phyloP scores from a whole-genome alignment of 495 filamentous ascomycete species.

The Penicillium paradoxum region DNA sequence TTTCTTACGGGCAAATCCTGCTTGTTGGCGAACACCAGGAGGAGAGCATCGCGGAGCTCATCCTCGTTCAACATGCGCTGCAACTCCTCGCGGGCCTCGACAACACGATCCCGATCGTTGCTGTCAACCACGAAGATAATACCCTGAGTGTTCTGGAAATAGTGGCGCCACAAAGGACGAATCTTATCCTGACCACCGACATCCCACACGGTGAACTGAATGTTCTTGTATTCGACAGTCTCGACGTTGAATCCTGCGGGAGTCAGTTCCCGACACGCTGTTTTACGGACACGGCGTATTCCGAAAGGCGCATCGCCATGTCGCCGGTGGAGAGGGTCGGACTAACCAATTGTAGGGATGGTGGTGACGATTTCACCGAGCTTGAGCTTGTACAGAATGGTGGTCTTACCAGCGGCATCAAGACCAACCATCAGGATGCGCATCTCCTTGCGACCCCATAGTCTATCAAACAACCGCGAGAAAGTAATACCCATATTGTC shows the following conservation, averaged over 20 bases:
- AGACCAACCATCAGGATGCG: conserved; percentile 99
- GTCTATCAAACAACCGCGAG: conserved; percentile 87
- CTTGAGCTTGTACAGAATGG: conserved; percentile 99
- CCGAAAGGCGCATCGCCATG: conserved; percentile 8
- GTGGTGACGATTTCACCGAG: conserved; percentile 99
- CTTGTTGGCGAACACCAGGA: conserved; percentile 99
- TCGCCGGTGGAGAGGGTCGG: conserved; percentile 6
- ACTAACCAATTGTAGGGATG: conserved; percentile 98
- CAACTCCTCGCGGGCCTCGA: conserved; percentile 97
- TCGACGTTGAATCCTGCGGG: conserved; percentile 97
- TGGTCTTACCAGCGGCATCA: conserved; percentile 99
- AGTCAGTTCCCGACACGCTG: background rate
- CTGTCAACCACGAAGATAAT: conserved; percentile 99
- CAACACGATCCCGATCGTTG: conserved; percentile 99
- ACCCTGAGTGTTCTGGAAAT: conserved; percentile 99
- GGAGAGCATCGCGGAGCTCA: conserved; percentile 93
- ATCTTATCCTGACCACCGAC: conserved; percentile 99
- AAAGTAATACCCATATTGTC: conserved; percentile 90
- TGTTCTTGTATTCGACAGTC: conserved; percentile 99
- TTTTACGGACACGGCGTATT: background rate
- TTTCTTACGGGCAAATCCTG: conserved; percentile 95
- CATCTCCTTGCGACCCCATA: conserved; percentile 99
- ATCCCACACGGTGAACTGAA: conserved; percentile 99
- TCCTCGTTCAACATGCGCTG: conserved; percentile 99
- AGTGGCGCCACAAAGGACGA: conserved; percentile 98